Evolutionary conservation across 768 basidiomycete species (phyloP).

Genomic region (Suillus ampliporus): DNA sequence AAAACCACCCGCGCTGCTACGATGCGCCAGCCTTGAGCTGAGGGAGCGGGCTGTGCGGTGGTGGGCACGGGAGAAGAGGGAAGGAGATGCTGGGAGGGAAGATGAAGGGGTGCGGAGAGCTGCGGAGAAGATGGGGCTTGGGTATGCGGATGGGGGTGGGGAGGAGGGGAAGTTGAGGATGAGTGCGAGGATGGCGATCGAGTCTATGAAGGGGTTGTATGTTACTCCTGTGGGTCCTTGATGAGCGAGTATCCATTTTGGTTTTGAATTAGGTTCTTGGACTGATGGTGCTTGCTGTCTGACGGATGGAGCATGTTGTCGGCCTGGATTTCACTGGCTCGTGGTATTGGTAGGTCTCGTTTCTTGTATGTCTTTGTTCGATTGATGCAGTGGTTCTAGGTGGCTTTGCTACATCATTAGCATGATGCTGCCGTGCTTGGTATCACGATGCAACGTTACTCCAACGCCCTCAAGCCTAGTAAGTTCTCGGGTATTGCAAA

Average conservation of each 20-base stretch:
- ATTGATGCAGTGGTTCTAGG: no score
- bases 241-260: background rate
- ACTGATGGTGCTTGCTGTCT: background rate
- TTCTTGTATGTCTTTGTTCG: no score
- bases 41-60: slow-evolving; percentile 53
- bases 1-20: slow-evolving; percentile 62
- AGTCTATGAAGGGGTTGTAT: slow-evolving; percentile 30
- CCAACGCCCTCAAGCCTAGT: no score
- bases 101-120: slow-evolving; percentile 54
- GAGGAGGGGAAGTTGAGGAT: slow-evolving; percentile 32
- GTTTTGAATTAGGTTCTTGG: no score
- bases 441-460: no score
- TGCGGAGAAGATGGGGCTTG: slow-evolving; percentile 52
- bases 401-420: no score
- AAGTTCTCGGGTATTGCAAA: no score
- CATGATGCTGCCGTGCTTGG: no score
- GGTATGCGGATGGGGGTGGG: slow-evolving; percentile 31
- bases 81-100: slow-evolving; percentile 54
- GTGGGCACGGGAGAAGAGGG: slow-evolving; percentile 61
- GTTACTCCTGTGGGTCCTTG: background rate
- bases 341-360: no score
- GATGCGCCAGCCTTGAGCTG: slow-evolving; percentile 55
- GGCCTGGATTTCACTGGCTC: no score
- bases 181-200: slow-evolving; percentile 32
- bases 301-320: no score